These are phyloP conservation scores for Magnolia sinica DNA, from an alignment of 164 flowering plant species.

Conservation along the genomic window DNA sequence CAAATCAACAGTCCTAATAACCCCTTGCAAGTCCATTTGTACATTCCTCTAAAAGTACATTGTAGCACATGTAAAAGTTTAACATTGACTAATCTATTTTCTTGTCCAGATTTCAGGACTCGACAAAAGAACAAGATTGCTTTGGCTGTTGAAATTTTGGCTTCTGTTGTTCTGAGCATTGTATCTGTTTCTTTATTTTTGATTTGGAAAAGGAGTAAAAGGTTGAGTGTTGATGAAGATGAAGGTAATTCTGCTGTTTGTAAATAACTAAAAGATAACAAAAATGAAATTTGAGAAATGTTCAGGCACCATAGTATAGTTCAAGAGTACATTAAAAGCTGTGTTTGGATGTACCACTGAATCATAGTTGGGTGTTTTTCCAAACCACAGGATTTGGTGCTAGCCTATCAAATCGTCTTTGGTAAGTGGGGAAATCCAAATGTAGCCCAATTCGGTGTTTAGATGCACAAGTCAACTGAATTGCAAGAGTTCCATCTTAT, in stretches of 20 bases:
- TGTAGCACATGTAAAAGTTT: neutral
- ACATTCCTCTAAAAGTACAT: neutral
- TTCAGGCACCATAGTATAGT: neutral
- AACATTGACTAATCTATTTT: neutral
- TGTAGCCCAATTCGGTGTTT: no score
- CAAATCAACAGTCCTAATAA: no score
- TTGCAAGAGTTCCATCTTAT: no score
- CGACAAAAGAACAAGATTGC: conserved; percentile 37
- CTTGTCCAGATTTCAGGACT: conserved; percentile 41
- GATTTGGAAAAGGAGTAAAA: conserved; percentile 32
- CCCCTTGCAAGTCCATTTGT: no score
- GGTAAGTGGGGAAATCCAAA: no score
- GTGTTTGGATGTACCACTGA: no score
- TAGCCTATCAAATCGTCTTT: no score
- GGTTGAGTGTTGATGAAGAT: conserved; percentile 24
- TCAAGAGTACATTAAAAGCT: neutral
- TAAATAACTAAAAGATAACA: neutral
- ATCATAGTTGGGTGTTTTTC: no score
- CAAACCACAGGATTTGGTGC: no score
- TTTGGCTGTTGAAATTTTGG: conserved; percentile 49
- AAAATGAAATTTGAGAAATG: neutral
- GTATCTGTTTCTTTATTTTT: conserved; percentile 22
- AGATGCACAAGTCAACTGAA: no score
- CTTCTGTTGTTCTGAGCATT: conserved; percentile 36
- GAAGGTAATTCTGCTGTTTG: conserved; percentile 39